Base-by-base conservation (phyloP, 768 basidiomycete genomes). In the Xanthoconium stramineum region DNA sequence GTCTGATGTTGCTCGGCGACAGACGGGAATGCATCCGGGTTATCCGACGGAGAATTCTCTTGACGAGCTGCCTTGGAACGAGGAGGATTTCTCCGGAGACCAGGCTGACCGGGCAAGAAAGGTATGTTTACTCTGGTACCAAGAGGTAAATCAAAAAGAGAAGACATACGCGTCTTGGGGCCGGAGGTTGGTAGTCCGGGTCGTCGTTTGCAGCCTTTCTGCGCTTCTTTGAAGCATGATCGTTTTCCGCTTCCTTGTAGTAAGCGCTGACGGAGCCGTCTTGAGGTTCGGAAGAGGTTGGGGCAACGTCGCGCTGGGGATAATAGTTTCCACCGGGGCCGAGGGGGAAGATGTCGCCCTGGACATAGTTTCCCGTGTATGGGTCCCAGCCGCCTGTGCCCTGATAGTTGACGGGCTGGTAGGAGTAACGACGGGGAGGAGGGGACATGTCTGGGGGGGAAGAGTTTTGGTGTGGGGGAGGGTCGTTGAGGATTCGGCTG, bases 401-500 rank as follows among this genome's bases (percentile, higher is more conserved):
- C 17, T 78, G 77, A 65, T 73, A 75, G 52, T 67, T 45, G 47
- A 65, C 59, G 13, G 77, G 68, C 38, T 78, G 78, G 69, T 72
- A 75, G 10, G 72, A 52, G 56, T 69, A 71, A 6, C 69, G 70
- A 36, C 70, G 61, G 19, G 61, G 61, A 5, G 73, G 71, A n/a
- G 67, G 74, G 24, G 24, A 24, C 24, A 30, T 73, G 65, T 52
- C 73, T 66, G 13, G 56, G 55, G 36, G 60, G 56, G 24, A 24
- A n/a, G 69, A 64, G 43, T 65, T 67, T 58, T 62, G 61, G 14
- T 56, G 62, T 39, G 60, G 47, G 57, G 86, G 80, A 61, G 88
- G 84, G 74, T 89, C 83, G 74, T 91, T 91, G 74, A 91, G 83
- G 59, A 91, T 90, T 62, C 83, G 80, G 64, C 83, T 84, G 70